phyloP scores from a whole-genome alignment of 352 stramenopile species.

The Sclerospora graminicola region DNA sequence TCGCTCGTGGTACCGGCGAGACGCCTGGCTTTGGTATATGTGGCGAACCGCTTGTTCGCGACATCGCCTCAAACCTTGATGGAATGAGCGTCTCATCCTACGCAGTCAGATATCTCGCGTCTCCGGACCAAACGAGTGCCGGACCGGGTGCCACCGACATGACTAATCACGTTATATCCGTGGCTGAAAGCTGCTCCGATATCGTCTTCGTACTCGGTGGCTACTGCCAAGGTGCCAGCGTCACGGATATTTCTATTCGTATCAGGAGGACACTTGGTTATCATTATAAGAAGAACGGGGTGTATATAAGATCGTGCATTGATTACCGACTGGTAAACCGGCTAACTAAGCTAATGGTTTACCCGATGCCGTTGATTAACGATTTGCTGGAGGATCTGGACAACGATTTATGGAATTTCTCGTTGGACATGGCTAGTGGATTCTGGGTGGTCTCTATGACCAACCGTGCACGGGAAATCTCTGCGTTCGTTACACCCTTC shows the following conservation, averaged over 20 bases:
- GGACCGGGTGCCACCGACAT: not conserved
- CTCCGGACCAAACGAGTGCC: not conserved
- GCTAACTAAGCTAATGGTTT: too few species aligned
- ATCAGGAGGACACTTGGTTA: not conserved
- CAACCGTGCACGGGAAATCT: too few species aligned
- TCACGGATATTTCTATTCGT: not conserved
- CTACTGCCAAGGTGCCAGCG: not conserved
- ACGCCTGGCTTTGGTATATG: not conserved
- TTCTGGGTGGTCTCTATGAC: too few species aligned
- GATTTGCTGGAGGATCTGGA: too few species aligned
- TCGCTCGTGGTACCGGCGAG: too few species aligned
- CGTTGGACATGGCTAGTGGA: too few species aligned
- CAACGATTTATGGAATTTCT: too few species aligned
- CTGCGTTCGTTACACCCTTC: too few species aligned
- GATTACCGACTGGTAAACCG: too few species aligned
- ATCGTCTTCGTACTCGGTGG: not conserved
- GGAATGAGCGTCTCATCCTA: not conserved
- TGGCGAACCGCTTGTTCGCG: not conserved
- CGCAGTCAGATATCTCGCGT: not conserved
- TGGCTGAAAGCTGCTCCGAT: not conserved
- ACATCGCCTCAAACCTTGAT: not conserved
- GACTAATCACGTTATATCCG: not conserved
- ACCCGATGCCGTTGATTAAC: too few species aligned
- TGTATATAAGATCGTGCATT: too few species aligned
- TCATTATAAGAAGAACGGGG: too few species aligned